A percentile compares a stretch with the other conserved stretches of the same genome.
Conservation (phyloP, 75 land plant genomes). For the Pinus tabuliformis region DNA sequence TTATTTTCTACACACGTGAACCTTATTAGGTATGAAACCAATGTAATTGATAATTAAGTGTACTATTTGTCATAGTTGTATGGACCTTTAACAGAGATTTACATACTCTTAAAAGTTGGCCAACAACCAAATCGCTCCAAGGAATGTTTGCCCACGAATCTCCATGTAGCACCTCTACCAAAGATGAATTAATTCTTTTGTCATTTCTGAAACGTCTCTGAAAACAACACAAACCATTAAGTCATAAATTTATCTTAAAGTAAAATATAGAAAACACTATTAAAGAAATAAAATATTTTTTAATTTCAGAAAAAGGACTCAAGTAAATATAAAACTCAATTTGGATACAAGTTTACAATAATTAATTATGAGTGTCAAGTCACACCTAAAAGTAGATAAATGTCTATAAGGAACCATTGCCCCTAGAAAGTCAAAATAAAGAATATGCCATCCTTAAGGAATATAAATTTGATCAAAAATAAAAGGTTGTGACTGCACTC, state of each 20-base stretch:
- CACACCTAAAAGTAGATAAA: too few species aligned
- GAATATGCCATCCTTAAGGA: too few species aligned
- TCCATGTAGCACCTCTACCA: conserved; percentile 31
- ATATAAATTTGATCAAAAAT: not conserved
- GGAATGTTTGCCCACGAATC: conserved; percentile 25
- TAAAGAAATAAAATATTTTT: not conserved
- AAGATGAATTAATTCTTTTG: conserved; percentile 35
- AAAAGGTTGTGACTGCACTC: not conserved
- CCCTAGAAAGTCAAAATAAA: too few species aligned
- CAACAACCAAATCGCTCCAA: conserved; percentile 39
- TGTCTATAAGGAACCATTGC: too few species aligned
- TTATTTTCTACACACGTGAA: not conserved
- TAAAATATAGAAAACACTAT: not conserved
- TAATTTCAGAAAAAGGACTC: not conserved
- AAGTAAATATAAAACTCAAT: not conserved
- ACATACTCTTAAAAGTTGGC: conserved; percentile 34
- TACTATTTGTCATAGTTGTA: not conserved
- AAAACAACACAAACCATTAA: conserved; percentile 1
- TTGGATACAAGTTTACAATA: not conserved
- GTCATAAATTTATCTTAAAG: not conserved
- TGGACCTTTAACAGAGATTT: not conserved
- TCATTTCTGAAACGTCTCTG: conserved; percentile 45
- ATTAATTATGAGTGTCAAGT: too few species aligned
- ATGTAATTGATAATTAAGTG: not conserved
- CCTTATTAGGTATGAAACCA: not conserved